Evolutionary conservation across 352 stramenopile genomes (phyloP), one percentile per base, ranked within the genome.

Genomic region (Pythium sp.): DNA sequence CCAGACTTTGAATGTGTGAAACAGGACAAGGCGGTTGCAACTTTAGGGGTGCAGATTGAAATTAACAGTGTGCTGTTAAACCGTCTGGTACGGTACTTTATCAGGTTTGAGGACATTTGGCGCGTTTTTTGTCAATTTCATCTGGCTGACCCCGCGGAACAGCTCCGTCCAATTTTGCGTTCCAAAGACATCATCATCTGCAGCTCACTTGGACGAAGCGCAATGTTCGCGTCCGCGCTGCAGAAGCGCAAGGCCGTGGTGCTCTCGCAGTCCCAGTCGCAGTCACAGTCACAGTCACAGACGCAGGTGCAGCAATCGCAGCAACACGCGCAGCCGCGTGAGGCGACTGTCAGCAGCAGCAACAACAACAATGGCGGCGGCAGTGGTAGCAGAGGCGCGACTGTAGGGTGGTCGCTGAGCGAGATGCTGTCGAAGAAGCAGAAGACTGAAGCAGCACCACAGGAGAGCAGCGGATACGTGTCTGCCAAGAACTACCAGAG

Each of bases 161-260:
- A 43, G 36, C 36, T 5, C 36, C 3, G 36, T 43, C 36, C 36
- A 43, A 14, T 43, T 43, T 43, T 24, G 20, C 20, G 28, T 2
- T 26, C 5, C 49, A n/a, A n/a, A 28, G 49, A 1, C 49, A 18
- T 12, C 20, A 11, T 12, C 20, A 24, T 26, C 49, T 28, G 8
- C 49, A 56, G 12, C 26, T 32, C n/a, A 32, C 22, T n/a, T 4
- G 34, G 24, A 51, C 5, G 6, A 30, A 8, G 3, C 3, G 38
- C n/a, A 11, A 64, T 64, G 58, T 64, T 64, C 34, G 58, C 58
- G 20, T 64, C 58, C 7, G 58, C 58, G 5, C 24, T 64, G 38
- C 58, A 64, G 58, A 64, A 64, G 58, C 58, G 58, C 58, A 64
- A 64, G 36, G 58, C 58, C 1, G 32, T 49, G 28, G 32, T 49